These are phyloP conservation scores for Globisporangium acanthophoron DNA, from an alignment of 352 stramenopile genomes.

Conservation along the genomic window DNA sequence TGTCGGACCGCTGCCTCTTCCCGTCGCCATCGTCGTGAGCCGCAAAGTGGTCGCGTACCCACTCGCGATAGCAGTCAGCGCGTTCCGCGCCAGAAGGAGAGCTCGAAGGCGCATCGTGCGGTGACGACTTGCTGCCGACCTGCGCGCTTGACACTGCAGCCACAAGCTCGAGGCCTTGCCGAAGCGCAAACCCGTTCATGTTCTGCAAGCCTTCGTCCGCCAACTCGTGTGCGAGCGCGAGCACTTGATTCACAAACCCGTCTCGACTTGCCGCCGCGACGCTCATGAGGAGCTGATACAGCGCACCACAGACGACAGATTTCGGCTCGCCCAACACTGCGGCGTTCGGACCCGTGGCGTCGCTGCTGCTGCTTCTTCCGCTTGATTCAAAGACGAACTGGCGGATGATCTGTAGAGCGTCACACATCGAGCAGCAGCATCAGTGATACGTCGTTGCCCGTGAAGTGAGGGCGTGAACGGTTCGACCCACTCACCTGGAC, in stretches of 20 bases:
- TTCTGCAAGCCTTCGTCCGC: slow-evolving; percentile 17
- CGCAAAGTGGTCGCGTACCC: slow-evolving; percentile 23
- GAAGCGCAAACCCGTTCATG: slow-evolving; percentile 14
- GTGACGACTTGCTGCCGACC: not conserved
- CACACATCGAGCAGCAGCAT: not conserved
- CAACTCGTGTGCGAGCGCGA: slow-evolving; percentile 30
- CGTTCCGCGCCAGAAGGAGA: not conserved
- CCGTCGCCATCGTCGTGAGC: not conserved
- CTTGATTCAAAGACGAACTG: slow-evolving; percentile 14
- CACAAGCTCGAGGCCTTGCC: slow-evolving; percentile 24
- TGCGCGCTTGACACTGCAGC: slow-evolving; percentile 7
- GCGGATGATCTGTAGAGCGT: slow-evolving; percentile 9
- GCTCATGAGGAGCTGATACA: slow-evolving; percentile 12
- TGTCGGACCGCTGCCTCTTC: not conserved
- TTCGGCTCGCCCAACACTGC: not conserved
- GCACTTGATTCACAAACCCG: slow-evolving; percentile 14
- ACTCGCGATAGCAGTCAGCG: slow-evolving; percentile 17
- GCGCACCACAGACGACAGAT: slow-evolving; percentile 1
- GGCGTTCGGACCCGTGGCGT: not conserved
- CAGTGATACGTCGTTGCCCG: not conserved
- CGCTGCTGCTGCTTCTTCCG: not conserved
- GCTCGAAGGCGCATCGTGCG: not conserved
- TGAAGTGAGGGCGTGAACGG: not conserved
- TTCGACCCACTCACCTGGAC: slow-evolving; percentile 3
- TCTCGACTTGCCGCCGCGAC: slow-evolving; percentile 7